Evolutionary conservation across 257 asterid species (phyloP).

Genomic region (Solanum arcanum): DNA sequence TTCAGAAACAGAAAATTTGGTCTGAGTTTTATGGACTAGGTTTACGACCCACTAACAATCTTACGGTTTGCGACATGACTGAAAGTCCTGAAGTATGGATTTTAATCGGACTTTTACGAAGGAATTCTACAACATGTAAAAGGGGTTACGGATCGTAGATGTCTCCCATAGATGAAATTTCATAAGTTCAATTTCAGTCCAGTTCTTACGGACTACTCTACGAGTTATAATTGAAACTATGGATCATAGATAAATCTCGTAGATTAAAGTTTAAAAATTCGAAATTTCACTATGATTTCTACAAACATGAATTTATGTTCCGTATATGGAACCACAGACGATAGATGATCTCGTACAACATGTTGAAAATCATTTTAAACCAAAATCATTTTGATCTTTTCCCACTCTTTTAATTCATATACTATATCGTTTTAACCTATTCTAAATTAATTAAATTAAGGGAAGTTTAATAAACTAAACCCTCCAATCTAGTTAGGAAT

Average conservation of each 20-base stretch:
- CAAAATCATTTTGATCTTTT: too few relatives aligned
- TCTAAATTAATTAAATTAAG: not conserved
- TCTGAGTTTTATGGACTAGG: not conserved
- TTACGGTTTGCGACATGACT: not conserved
- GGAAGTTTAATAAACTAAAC: too few relatives aligned
- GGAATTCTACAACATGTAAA: not conserved
- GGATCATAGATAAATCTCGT: too few relatives aligned
- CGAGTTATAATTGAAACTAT: not conserved
- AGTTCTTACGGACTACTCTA: not conserved
- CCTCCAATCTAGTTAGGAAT: not conserved
- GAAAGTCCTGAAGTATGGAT: not conserved
- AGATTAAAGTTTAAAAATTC: too few relatives aligned
- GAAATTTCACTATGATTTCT: not conserved
- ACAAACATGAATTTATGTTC: too few relatives aligned
- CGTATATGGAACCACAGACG: too few relatives aligned
- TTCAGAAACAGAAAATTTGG: too few relatives aligned
- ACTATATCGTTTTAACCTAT: not conserved
- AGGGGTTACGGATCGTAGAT: not conserved
- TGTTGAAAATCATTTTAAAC: not conserved
- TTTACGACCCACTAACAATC: not conserved
- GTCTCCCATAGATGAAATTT: not conserved
- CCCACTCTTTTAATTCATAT: not conserved
- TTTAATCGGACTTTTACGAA: too few relatives aligned
- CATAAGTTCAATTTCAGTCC: too few relatives aligned
- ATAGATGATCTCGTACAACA: not conserved